A percentile compares a stretch with the other conserved stretches of the same genome.
Conservation (phyloP, 306 rosid species). For the Prunus dulcis region DNA sequence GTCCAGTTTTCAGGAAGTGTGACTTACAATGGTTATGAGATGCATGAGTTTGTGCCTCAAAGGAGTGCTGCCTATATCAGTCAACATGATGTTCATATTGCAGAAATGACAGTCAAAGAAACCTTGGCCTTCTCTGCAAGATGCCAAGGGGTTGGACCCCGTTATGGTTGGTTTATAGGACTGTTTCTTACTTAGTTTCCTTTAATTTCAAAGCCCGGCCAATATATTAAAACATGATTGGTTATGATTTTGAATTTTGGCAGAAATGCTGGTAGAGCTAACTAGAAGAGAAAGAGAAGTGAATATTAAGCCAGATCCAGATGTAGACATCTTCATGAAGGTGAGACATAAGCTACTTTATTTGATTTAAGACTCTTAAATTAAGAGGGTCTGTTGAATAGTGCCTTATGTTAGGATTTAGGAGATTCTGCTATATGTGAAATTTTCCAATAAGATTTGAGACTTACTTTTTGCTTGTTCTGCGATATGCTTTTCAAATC, state of each 20-base stretch:
- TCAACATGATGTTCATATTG: conserved; percentile 22
- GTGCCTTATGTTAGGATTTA: neutral
- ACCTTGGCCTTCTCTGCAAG: conserved; percentile 22
- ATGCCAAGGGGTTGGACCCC: conserved; percentile 25
- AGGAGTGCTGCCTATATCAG: conserved; percentile 16
- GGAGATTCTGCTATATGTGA: neutral
- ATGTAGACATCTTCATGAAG: conserved; percentile 24
- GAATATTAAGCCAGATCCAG: conserved; percentile 21
- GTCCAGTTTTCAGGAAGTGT: conserved; percentile 13
- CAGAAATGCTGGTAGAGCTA: conserved; percentile 18
- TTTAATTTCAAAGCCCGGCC: neutral
- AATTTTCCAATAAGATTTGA: too few species aligned
- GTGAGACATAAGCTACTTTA: neutral
- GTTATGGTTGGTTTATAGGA: conserved; percentile 15
- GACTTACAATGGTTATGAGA: conserved; percentile 24
- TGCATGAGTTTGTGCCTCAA: conserved; percentile 23
- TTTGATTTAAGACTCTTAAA: neutral
- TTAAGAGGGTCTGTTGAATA: neutral
- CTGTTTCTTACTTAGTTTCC: neutral
- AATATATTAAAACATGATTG: neutral
- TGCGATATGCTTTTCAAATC: neutral
- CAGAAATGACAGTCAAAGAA: conserved; percentile 23
- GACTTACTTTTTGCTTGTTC: too few species aligned
- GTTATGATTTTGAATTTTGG: neutral
- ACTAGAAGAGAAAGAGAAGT: conserved; percentile 20